phyloP scores from a whole-genome alignment of 2,329 filamentous ascomycete species.

The Bipolaris sorokiniana region DNA sequence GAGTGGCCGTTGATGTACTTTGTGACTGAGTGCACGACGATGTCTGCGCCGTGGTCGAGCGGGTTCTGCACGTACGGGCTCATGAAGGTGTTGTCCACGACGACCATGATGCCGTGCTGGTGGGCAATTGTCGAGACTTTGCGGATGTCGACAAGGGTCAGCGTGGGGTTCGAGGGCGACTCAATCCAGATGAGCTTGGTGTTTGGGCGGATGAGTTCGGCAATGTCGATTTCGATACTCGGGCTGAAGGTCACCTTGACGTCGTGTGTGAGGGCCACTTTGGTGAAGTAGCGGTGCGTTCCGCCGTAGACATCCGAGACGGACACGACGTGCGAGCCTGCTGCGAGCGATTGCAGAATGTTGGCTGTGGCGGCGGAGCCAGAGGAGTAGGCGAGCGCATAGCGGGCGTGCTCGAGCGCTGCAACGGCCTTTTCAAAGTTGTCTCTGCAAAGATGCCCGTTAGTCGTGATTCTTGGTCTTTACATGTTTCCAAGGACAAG shows the following conservation, averaged over 20 bases:
- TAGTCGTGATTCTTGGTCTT: slow-evolving; percentile 7
- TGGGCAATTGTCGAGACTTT: slow-evolving; percentile 84
- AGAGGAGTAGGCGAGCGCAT: slow-evolving; percentile 92
- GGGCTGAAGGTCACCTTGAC: slow-evolving; percentile 94
- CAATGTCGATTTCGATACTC: slow-evolving; percentile 86
- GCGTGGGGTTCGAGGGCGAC: slow-evolving; percentile 90
- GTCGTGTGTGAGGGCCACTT: slow-evolving; percentile 92
- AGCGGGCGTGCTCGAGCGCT: slow-evolving; percentile 87
- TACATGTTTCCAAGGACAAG: too few relatives aligned
- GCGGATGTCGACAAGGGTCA: slow-evolving; percentile 90
- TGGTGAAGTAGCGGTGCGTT: slow-evolving; percentile 98
- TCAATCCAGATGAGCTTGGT: slow-evolving; percentile 99
- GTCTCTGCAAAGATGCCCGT: slow-evolving; percentile 57
- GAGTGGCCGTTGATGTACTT: slow-evolving; percentile 99
- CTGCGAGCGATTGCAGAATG: slow-evolving; percentile 89
- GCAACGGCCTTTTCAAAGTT: slow-evolving; percentile 94
- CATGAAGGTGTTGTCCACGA: slow-evolving; percentile 99
- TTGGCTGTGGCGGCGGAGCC: slow-evolving; percentile 92
- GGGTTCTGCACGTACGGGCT: slow-evolving; percentile 97
- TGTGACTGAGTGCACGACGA: slow-evolving; percentile 95
- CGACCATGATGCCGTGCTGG: slow-evolving; percentile 85
- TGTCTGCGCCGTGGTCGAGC: slow-evolving; percentile 91
- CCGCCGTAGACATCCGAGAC: slow-evolving; percentile 98
- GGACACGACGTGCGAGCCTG: slow-evolving; percentile 91
- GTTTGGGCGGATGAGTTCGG: slow-evolving; percentile 80